These are phyloP conservation scores for Dovyalis caffra DNA, from an alignment of 345 rosid genomes.

Conservation along the genomic window DNA sequence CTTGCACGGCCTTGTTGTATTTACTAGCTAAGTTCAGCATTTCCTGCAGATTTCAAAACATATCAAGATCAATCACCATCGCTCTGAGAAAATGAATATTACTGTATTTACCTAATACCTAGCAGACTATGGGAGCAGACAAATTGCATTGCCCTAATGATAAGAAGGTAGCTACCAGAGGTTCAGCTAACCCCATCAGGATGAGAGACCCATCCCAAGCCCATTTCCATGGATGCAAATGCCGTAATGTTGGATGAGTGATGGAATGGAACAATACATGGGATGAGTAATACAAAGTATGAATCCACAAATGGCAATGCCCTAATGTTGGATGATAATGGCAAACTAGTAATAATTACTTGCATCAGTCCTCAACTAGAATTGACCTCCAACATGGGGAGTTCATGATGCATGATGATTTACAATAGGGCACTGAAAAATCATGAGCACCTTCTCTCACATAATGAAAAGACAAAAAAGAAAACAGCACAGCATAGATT, in stretches of 20 bases:
- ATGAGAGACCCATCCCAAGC: neutral
- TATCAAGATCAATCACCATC: constrained; percentile 1
- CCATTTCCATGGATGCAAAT: neutral
- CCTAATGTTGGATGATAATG: neutral
- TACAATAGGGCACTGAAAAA: neutral
- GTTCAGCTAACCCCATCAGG: neutral
- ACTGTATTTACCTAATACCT: neutral
- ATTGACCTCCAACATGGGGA: neutral
- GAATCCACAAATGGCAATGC: neutral
- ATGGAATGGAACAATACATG: neutral
- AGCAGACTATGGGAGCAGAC: neutral
- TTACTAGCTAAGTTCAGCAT: constrained; percentile 78
- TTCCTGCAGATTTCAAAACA: constrained; percentile 54
- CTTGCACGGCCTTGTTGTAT: constrained; percentile 97
- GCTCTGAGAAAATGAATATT: neutral
- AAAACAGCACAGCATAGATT: neutral
- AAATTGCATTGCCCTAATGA: neutral
- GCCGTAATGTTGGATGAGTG: neutral
- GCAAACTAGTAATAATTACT: neutral
- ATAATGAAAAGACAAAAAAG: neutral
- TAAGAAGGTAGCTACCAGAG: too few species aligned
- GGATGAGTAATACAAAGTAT: neutral
- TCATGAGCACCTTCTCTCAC: neutral
- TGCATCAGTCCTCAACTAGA: neutral
- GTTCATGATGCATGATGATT: neutral